Evolutionary conservation across 1,139 yeast genomes (phyloP).

Genomic region (Magnusiomyces paraingens): DNA sequence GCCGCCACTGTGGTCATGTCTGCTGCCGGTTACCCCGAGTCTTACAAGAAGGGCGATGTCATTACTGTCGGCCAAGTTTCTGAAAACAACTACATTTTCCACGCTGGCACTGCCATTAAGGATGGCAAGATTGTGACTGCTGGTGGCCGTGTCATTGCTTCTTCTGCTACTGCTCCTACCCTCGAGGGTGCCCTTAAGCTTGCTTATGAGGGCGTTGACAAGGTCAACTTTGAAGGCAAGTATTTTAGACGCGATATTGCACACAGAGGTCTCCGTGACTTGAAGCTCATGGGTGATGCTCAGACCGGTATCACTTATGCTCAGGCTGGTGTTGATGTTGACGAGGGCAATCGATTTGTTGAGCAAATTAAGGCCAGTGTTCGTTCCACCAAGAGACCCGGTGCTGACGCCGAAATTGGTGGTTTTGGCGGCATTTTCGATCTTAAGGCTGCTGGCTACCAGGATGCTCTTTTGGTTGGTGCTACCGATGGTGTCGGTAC

Average conservation of each 20-base stretch:
- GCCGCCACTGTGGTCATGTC: conserved; percentile 93
- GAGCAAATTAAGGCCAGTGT: conserved; percentile 87
- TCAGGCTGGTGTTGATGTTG: conserved; percentile 95
- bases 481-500: conserved; percentile 99
- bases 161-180: conserved; percentile 76
- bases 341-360: conserved; percentile 84
- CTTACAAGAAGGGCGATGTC: conserved; percentile 78
- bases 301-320: conserved; percentile 59
- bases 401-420: conserved; percentile 97
- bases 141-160: conserved; percentile 96
- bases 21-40: conserved; percentile 95
- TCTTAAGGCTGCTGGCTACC: conserved; percentile 78
- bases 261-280: conserved; percentile 80
- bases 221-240: conserved; percentile 63
- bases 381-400: conserved; percentile 90
- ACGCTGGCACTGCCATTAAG: conserved; percentile 74
- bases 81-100: conserved; percentile 71
- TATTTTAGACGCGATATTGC: conserved; percentile 93
- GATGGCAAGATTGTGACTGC: conserved; percentile 66
- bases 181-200: conserved; percentile 73
- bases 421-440: conserved; percentile 98
- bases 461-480: conserved; percentile 77
- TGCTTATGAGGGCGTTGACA: conserved; percentile 80
- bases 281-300: conserved; percentile 17
- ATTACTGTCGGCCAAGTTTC: conserved; percentile 47